These are phyloP conservation scores for Fusarium sp. DNA, from an alignment of 2,329 filamentous ascomycete genomes.

Conservation along the genomic window DNA sequence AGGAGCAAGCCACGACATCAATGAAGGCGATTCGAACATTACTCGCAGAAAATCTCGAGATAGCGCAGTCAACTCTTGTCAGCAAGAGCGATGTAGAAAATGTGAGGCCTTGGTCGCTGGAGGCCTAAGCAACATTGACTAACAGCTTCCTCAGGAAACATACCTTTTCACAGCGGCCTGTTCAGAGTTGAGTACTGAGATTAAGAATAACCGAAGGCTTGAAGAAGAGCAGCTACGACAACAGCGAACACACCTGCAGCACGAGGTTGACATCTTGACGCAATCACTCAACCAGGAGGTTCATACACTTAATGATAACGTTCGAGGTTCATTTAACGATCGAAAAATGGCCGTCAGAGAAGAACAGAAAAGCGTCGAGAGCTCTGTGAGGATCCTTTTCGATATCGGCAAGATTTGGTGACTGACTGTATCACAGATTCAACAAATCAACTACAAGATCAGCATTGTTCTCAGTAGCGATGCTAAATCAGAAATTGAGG, in stretches of 20 bases:
- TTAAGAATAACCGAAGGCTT: conserved; percentile 78
- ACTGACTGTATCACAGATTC: conserved; percentile 65
- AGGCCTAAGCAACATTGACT: conserved; percentile 2
- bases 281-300: conserved; percentile 89
- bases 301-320: conserved; percentile 81
- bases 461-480: conserved; percentile 90
- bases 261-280: conserved; percentile 91
- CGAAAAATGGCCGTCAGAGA: conserved; percentile 90
- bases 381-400: conserved; percentile 64
- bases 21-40: conserved; percentile 92
- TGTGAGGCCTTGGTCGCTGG: conserved; percentile 39
- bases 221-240: conserved; percentile 84
- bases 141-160: conserved; percentile 65
- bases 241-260: conserved; percentile 85
- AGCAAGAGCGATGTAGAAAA: conserved; percentile 95
- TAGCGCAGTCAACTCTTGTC: conserved; percentile 82
- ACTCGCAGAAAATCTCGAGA: conserved; percentile 79
- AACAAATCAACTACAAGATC: conserved; percentile 97
- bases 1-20: conserved; percentile 78
- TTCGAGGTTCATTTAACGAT: conserved; percentile 97
- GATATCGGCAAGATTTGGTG: neutral
- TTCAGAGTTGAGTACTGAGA: conserved; percentile 87
- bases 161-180: conserved; percentile 96
- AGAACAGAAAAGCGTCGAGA: conserved; percentile 86
- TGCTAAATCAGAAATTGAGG: conserved; percentile 90